Conservation (phyloP, 2,329 filamentous ascomycete genomes). For the Pseudogymnoascus sp. region DNA sequence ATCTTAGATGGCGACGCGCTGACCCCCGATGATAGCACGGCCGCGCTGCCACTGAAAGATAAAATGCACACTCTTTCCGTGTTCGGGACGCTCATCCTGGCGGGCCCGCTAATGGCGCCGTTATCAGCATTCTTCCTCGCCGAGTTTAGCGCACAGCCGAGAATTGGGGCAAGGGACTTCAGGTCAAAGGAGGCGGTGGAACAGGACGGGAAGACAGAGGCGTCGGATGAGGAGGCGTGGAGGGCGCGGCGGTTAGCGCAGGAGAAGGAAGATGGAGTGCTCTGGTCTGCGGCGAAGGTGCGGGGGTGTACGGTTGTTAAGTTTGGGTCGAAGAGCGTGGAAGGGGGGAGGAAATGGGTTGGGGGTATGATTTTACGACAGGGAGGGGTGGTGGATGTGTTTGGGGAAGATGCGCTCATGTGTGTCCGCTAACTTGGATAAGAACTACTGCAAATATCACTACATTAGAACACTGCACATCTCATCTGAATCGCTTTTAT, state of each 20-base stretch:
- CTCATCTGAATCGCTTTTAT: background rate
- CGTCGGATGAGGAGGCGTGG: constrained; percentile 46
- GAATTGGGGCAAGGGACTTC: constrained; percentile 80
- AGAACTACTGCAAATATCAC: background rate
- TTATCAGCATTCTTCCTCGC: constrained; percentile 69
- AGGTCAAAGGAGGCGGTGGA: constrained; percentile 46
- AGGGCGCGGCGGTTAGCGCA: constrained; percentile 47
- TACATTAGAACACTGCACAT: background rate
- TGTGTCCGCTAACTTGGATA: constrained; percentile 49
- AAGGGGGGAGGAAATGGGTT: constrained; percentile 76
- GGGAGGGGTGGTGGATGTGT: constrained; percentile 61
- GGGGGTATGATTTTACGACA: constrained; percentile 67
- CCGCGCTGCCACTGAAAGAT: constrained; percentile 37
- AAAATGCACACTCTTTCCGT: constrained; percentile 72
- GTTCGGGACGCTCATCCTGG: constrained; percentile 78
- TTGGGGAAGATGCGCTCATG: constrained; percentile 76
- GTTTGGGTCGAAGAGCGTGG: constrained; percentile 75
- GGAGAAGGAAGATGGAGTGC: constrained; percentile 55
- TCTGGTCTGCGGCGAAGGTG: constrained; percentile 78
- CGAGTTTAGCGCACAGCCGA: constrained; percentile 71
- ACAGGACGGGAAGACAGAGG: constrained; percentile 32
- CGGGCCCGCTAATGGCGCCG: constrained; percentile 61
- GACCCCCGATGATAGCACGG: constrained; percentile 35
- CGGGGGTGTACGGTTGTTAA: constrained; percentile 86
- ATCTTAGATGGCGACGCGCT: constrained; percentile 57